Evolutionary conservation across 345 rosid species (phyloP).

Genomic region (Dipteronia sinensis): DNA sequence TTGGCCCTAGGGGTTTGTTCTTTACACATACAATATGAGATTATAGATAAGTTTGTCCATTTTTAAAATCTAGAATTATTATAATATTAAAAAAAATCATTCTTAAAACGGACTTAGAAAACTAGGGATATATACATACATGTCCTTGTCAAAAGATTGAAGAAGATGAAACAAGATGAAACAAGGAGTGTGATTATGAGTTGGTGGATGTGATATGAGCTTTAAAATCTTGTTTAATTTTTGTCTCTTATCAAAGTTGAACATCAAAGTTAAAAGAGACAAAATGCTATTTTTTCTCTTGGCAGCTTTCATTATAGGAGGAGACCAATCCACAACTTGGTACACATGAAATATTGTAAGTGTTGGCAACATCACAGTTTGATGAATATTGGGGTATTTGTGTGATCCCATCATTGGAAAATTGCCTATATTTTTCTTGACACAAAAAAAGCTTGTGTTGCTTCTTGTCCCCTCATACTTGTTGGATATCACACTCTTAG

Average conservation of each 20-base stretch:
- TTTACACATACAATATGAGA: too few species aligned
- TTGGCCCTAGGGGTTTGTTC: too few species aligned
- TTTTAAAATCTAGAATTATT: too few species aligned
- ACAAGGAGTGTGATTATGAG: background rate
- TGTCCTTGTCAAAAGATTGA: background rate
- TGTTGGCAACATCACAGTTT: background rate
- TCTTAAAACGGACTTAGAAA: background rate
- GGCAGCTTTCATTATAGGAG: background rate
- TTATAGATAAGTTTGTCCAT: too few species aligned
- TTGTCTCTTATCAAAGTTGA: background rate
- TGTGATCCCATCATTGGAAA: background rate
- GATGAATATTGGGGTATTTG: background rate
- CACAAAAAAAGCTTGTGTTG: background rate
- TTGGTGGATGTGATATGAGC: background rate
- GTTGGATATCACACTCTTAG: background rate
- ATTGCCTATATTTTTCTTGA: background rate
- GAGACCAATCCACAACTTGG: slow-evolving; percentile 2
- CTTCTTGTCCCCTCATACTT: background rate
- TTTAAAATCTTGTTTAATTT: background rate
- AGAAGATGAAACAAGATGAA: background rate
- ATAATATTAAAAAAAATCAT: too few species aligned
- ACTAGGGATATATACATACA: background rate
- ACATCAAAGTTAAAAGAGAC: background rate
- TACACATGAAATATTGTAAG: background rate
- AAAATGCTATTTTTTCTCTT: background rate